phyloP scores from a whole-genome alignment of 495 filamentous ascomycete species.

The Penicillium egyptiacum region DNA sequence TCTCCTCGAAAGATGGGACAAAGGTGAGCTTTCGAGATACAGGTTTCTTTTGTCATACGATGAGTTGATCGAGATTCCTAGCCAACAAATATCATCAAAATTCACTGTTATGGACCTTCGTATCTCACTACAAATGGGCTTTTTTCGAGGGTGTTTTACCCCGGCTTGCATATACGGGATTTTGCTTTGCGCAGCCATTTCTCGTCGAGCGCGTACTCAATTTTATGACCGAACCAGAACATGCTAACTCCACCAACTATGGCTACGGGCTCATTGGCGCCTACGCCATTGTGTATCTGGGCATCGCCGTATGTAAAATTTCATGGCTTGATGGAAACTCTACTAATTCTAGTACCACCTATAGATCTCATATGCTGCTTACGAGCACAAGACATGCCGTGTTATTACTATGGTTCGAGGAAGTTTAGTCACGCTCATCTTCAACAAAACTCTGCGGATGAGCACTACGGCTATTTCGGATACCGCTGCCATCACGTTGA shows the following conservation, averaged over 20 bases:
- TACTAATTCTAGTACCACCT: background rate
- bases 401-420: constrained; percentile 54
- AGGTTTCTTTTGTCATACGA: background rate
- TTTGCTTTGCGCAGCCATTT: constrained; percentile 62
- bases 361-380: constrained; percentile 41
- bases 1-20: constrained; percentile 41
- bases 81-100: constrained; percentile 30
- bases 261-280: constrained; percentile 60
- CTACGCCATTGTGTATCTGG: constrained; percentile 55
- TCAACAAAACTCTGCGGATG: constrained; percentile 41
- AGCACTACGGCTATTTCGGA: constrained; percentile 41
- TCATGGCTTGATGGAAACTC: too few species aligned
- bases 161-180: constrained; percentile 51
- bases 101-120: constrained; percentile 38
- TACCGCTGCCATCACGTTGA: constrained; percentile 53
- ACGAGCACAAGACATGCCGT: constrained; percentile 52
- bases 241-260: constrained; percentile 26
- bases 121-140: constrained; percentile 37
- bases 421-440: constrained; percentile 52
- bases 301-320: constrained; percentile 46
- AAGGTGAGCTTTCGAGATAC: constrained; percentile 12
- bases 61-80: constrained; percentile 8
- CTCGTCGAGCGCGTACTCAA: constrained; percentile 51
- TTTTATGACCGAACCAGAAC: constrained; percentile 40
- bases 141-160: constrained; percentile 47